These are phyloP conservation scores for Pluteus cervinus DNA, from an alignment of 768 basidiomycete species.

Conservation along the genomic window DNA sequence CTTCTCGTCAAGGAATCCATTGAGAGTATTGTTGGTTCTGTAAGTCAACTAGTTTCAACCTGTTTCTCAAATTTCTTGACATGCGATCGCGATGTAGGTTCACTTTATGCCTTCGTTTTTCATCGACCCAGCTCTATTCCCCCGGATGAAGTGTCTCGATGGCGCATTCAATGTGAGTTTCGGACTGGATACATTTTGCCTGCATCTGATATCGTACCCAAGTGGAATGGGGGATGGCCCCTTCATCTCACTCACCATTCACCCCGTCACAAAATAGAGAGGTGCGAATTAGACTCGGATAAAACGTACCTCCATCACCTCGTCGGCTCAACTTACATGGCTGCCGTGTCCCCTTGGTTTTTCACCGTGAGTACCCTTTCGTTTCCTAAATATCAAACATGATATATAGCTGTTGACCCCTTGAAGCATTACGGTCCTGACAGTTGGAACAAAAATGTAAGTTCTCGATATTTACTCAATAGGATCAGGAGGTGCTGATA, in stretches of 20 bases:
- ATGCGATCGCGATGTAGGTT: conserved; percentile 27
- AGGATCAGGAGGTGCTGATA: no score
- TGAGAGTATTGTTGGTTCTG: no score
- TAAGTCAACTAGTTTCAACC: no score
- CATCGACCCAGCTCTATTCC: conserved; percentile 39
- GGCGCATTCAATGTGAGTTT: conserved; percentile 41
- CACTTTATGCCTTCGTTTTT: conserved; percentile 59
- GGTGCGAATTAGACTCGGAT: no score
- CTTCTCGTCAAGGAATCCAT: no score
- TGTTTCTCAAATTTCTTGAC: no score
- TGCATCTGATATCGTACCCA: conserved; percentile 1
- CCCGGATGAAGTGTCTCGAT: conserved; percentile 33
- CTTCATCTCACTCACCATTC: conserved; percentile 23
- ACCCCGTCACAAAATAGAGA: no score
- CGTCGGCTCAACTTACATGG: conserved; percentile 28
- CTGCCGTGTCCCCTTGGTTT: conserved; percentile 59
- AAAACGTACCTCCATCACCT: conserved; percentile 19
- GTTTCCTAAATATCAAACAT: not conserved
- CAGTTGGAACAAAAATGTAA: conserved; percentile 54
- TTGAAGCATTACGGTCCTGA: conserved; percentile 41
- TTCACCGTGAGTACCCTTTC: conserved; percentile 36
- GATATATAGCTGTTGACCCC: not conserved
- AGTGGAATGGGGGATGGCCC: conserved; percentile 55
- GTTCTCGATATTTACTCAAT: no score
- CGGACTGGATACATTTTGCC: not conserved